Evolutionary conservation across 2,329 filamentous ascomycete species (phyloP).

Genomic region (Aureobasidium melanogenum): DNA sequence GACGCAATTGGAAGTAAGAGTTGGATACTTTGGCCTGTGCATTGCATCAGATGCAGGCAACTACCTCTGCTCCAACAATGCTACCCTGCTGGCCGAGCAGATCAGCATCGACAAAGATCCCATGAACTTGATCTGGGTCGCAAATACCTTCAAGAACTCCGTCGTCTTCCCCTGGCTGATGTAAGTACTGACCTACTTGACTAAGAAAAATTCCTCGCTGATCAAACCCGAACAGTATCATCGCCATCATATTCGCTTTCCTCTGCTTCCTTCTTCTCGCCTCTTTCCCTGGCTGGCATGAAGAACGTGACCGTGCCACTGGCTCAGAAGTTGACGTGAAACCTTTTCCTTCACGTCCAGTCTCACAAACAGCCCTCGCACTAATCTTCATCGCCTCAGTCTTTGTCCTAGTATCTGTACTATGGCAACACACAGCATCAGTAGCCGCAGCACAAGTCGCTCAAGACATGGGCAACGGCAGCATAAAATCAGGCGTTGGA

Average conservation of each 20-base stretch:
- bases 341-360: slow-evolving; percentile 83
- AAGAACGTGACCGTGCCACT: slow-evolving; percentile 65
- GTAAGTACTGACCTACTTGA: slow-evolving; percentile 43
- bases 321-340: slow-evolving; percentile 86
- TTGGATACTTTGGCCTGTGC: slow-evolving; percentile 97
- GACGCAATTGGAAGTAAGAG: slow-evolving; percentile 77
- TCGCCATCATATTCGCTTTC: slow-evolving; percentile 95
- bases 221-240: slow-evolving; percentile 55
- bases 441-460: slow-evolving; percentile 91
- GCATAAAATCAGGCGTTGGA: slow-evolving; percentile 79
- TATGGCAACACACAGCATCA: slow-evolving; percentile 94
- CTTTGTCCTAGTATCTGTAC: slow-evolving; percentile 56
- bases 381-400: slow-evolving; percentile 71
- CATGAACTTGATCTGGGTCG: slow-evolving; percentile 93
- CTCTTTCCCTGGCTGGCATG: slow-evolving; percentile 96
- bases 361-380: slow-evolving; percentile 85
- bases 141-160: slow-evolving; percentile 94
- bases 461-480: slow-evolving; percentile 85
- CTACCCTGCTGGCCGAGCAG: slow-evolving; percentile 82
- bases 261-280: slow-evolving; percentile 89
- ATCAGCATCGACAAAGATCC: slow-evolving; percentile 88
- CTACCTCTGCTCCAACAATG: slow-evolving; percentile 96
- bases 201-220: background rate
- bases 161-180: slow-evolving; percentile 97
- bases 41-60: slow-evolving; percentile 82